A percentile compares a stretch with the other conserved stretches of the same genome.
phyloP scores from a whole-genome alignment of 305 asterid genomes.

The Fraxinus albicans region DNA sequence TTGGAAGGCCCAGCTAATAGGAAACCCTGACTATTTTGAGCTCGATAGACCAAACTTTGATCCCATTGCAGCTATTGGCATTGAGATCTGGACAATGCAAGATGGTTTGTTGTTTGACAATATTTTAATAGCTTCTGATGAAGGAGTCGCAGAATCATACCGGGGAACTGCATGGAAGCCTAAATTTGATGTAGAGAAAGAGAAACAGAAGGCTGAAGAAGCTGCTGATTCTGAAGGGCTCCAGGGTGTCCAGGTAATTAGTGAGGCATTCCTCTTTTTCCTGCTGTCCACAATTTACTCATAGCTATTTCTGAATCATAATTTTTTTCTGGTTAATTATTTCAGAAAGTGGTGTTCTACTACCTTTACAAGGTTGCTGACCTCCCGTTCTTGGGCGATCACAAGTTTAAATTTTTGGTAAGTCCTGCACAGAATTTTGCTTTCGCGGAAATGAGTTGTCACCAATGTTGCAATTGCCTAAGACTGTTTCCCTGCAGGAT shows the following conservation, averaged over 20 bases:
- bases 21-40: slow-evolving; percentile 46
- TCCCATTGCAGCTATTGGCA: slow-evolving; percentile 51
- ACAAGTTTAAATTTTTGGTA: slow-evolving; percentile 70
- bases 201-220: slow-evolving; percentile 42
- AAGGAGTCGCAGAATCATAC: slow-evolving; percentile 41
- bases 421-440: slow-evolving; percentile 15
- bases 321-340: slow-evolving; percentile 2
- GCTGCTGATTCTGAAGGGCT: slow-evolving; percentile 35
- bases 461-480: slow-evolving; percentile 1
- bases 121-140: slow-evolving; percentile 37
- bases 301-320: not conserved
- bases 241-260: slow-evolving; percentile 42
- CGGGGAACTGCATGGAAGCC: slow-evolving; percentile 43
- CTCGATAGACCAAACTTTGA: slow-evolving; percentile 46
- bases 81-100: slow-evolving; percentile 60
- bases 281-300: not conserved
- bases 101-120: slow-evolving; percentile 53
- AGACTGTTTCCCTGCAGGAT: slow-evolving; percentile 46
- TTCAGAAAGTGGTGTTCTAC: slow-evolving; percentile 76
- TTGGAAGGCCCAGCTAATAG: slow-evolving; percentile 50
- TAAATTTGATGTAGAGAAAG: slow-evolving; percentile 43
- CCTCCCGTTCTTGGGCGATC: slow-evolving; percentile 79
- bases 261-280: not conserved
- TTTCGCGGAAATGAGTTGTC: not conserved
- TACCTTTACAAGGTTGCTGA: slow-evolving; percentile 83